Evolutionary conservation across 495 filamentous ascomycete genomes (phyloP).

Genomic region (Copromyces sp.): DNA sequence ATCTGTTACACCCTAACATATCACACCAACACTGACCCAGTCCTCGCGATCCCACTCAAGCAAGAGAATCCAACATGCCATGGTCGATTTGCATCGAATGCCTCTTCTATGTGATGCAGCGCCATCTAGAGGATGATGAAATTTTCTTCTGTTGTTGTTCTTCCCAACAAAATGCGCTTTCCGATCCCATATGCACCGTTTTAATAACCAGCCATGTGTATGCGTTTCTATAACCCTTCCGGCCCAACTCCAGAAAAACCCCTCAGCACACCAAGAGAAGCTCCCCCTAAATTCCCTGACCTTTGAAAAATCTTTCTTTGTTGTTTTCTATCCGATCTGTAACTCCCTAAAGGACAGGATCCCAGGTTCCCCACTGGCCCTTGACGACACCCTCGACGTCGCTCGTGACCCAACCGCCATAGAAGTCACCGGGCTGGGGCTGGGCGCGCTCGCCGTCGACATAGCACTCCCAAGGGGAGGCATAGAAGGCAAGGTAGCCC

Average conservation of each 20-base stretch:
- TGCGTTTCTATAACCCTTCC: neutral
- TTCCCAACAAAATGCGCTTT: neutral
- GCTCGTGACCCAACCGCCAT: conserved; percentile 48
- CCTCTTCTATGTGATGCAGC: neutral
- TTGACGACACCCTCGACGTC: conserved; percentile 47
- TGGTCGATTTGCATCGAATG: neutral
- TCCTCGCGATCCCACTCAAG: neutral
- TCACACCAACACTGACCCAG: neutral
- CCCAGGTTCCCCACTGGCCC: conserved; percentile 35
- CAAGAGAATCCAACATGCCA: neutral
- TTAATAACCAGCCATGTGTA: neutral
- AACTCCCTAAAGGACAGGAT: conserved; percentile 13
- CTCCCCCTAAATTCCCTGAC: neutral
- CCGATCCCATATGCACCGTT: neutral
- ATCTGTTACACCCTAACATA: neutral
- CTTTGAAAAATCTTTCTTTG: neutral
- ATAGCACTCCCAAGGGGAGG: conserved; percentile 48
- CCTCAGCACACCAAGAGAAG: neutral
- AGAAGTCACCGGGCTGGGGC: conserved; percentile 48
- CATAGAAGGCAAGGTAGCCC: conserved; percentile 43
- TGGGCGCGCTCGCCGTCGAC: conserved; percentile 50
- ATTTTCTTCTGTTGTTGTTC: neutral
- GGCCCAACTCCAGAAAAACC: neutral
- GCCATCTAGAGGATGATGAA: neutral
- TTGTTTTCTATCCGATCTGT: neutral